Evolutionary conservation across 345 rosid species (phyloP), one percentile per base, ranked within the genome.

Genomic region (Dipteronia dyeriana): DNA sequence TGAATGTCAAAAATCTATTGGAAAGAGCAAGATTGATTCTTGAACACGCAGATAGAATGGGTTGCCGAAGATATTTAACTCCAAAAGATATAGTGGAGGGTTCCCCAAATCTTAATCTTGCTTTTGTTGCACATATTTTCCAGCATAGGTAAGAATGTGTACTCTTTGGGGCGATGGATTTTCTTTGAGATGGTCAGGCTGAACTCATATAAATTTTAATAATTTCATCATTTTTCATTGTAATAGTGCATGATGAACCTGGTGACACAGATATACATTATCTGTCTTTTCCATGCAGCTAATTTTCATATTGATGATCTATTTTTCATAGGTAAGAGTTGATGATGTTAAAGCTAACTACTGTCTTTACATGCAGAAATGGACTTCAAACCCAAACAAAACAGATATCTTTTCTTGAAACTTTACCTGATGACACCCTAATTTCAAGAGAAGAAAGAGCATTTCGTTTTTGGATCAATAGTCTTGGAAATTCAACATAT

Each of bases 31-130:
- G 87, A 74, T 80, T 84, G 76, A 95, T 94, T 82, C 98, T 96
- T 79, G 98, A 92, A 79, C 98, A 96, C 84, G 97, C 99, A 66
- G 99, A 94, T 64, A 90, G 86, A 83, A 96, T 96, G 99, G 99
- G 97, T 47, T 94, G 99, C 82, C 90, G 89, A 79, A 92, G 98
- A 92, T 96, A 96, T 85, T 85, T 96, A 77, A 96, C 99, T 11
- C 94, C 97, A 0, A 96, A 90, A 64, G 99, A 96, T 82, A 94
- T 96, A 38, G 91, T 96, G 70, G 99, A 96, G 78, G 99, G 97
- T 60, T 96, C 98, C 75, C 97, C 94, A 7, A 96, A 96, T 86
- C 98, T 96, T 71, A 96, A 96, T 80, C 98, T 96, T 75, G 98
- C 99, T 76, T 96, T 96, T 79, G 98, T 92, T 43, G 99, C 99